A percentile compares a stretch with the other conserved stretches of the same genome.
Evolutionary conservation across 768 basidiomycete genomes (phyloP).

Genomic region (Amanita pallidorosea): DNA sequence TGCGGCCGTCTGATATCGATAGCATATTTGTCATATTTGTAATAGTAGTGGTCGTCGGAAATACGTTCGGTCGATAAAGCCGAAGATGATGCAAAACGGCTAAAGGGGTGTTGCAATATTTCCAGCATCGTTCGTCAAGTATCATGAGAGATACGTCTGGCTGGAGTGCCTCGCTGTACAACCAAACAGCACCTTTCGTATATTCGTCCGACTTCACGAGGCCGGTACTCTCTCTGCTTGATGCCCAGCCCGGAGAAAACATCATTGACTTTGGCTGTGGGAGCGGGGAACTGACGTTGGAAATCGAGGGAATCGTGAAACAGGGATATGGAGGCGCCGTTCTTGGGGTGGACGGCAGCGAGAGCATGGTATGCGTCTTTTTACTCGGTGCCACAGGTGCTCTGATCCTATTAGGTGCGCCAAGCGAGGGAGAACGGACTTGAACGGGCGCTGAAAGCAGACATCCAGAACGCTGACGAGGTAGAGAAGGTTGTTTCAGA

Average conservation of each 20-base stretch:
- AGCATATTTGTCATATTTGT: neutral
- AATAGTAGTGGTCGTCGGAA: neutral
- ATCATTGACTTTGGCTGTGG: constrained; percentile 79
- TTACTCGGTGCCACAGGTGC: neutral
- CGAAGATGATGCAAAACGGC: neutral
- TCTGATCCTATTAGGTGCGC: constrained; percentile 30
- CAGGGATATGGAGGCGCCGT: constrained; percentile 37
- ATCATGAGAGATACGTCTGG: constrained; percentile 21
- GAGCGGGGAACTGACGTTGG: constrained; percentile 63
- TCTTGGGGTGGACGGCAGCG: constrained; percentile 60
- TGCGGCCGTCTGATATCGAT: neutral
- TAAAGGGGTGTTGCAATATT: too few relatives aligned
- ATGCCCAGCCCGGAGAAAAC: constrained; percentile 53
- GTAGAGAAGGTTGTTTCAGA: neutral
- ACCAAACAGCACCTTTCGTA: constrained; percentile 57
- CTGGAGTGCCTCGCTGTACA: constrained; percentile 55
- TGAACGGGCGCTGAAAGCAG: constrained; percentile 35
- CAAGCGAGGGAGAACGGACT: constrained; percentile 40
- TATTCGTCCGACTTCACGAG: constrained; percentile 43
- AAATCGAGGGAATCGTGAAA: constrained; percentile 43
- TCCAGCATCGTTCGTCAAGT: neutral
- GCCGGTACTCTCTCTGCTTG: constrained; percentile 48
- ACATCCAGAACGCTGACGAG: constrained; percentile 38
- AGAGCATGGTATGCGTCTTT: constrained; percentile 52
- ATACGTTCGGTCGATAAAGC: neutral